Evolutionary conservation across 2,329 filamentous ascomycete genomes (phyloP), one percentile per base, ranked within the genome.

Genomic region (Raffaelea albimanens): DNA sequence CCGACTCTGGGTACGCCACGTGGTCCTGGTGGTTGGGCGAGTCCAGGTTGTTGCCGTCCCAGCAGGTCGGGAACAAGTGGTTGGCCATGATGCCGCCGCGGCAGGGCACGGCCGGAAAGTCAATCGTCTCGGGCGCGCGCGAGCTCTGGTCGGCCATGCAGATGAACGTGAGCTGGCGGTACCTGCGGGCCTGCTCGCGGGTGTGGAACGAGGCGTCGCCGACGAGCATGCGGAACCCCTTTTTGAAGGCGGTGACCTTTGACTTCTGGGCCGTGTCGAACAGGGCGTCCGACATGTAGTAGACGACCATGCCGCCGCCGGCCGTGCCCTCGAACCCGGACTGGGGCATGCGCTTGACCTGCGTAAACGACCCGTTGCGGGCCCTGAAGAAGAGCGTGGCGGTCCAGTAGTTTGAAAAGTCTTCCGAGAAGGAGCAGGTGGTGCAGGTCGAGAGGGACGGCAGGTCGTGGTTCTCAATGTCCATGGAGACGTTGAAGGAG

Each of bases 41-140:
- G 57, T 77, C 72, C 44, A 72, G 55, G 54, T 75, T 65, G 43
- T 64, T 62, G 40, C 75, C 75, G 51, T 78, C 66, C 75, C 75
- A 78, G 64, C 75, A 78, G 11, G 62, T 67, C n/a, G 69, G 70
- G 61, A 72, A 70, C 9, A 46, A 3, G 44, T 46, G 44, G 44
- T 46, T 46, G 38, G 44, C 44, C 57, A 67, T 66, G 51, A 71
- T 70, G 16, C 66, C 69, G n/a, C 59, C 60, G 11, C 59, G 59
- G 55, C 68, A 72, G 3, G 65, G 59, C 14, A 49, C 56, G 16
- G 58, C 59, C 4, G 67, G 67, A 52, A 71, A 67, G 22, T 58
- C 55, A 19, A 67, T 55, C 1, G 55, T 63, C 54, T 71, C 69
- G 19, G 62, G 63, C 41, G 59, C 58, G 16, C 67, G 65, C 4